Evolutionary conservation across 2,329 filamentous ascomycete genomes (phyloP), one percentile per base, ranked within the genome.

Genomic region (Colletotrichum chlorophyti): DNA sequence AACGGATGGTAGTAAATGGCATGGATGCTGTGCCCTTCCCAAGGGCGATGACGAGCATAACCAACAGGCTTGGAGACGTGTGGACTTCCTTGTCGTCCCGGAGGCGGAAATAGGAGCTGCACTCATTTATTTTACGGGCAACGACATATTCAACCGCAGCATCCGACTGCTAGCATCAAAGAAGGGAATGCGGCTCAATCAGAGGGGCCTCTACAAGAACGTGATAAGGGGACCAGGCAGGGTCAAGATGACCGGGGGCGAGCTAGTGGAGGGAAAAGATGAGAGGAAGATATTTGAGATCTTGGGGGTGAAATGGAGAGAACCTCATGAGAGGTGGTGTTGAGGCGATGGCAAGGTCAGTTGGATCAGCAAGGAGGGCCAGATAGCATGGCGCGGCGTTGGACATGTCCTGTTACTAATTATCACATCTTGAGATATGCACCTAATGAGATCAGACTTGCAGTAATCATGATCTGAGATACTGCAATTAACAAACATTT

Each of bases 101-200:
- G 87, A 87, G 64, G 79, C 83, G 2, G 88, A 97, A 72, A 81
- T 92, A 47, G 94, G 94, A 1, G 93, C 91, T 0, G 93, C 93
- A 0, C 71, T 97, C 61, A 83, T 97, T n/a, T 97, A 97, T 69
- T 98, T 97, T 68, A 97, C 94, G 0, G 94, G 94, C 1, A 95
- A 97, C 65, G 93, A 97, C 69, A 89, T 97, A 29, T 97, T 97
- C 76, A 97, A 97, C 71, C 81, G 93, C 14, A 96, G 91, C 68
- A 84, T 97, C 71, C 79, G 94, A 63, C 74, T 96, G 14, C 72
- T 97, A 63, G 92, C 93, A 12, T 85, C 86, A 34, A 92, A 86
- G 73, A 95, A 91, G 74, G 85, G 86, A 0, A 93, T 96, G 91
- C 77, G 90, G 47, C 70, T 98, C 52, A 97, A 97, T 65, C 93